Evolutionary conservation across 169 alveolate genomes (phyloP).

Genomic region (Amoebophrya sp.): DNA sequence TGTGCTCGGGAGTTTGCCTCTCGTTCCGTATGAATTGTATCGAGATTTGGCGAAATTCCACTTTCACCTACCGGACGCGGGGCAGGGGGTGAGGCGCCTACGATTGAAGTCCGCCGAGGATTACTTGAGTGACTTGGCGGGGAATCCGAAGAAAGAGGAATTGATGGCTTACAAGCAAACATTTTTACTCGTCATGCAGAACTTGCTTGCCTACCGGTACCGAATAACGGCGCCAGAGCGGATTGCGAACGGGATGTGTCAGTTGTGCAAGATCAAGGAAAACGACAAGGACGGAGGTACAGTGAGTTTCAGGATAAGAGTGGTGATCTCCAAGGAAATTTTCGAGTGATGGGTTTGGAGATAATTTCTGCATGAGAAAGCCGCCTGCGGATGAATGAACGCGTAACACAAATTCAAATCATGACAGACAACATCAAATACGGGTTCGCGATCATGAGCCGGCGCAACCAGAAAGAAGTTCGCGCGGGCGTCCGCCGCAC

Average conservation of each 20-base stretch:
- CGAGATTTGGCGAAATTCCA: background rate
- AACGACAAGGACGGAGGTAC: background rate
- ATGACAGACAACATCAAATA: no score
- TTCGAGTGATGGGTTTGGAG: no score
- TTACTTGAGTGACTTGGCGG: background rate
- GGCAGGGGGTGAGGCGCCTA: background rate
- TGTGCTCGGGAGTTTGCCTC: background rate
- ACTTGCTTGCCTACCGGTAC: constrained; percentile 11
- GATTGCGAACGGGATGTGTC: background rate
- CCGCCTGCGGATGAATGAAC: no score
- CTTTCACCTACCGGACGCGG: constrained; percentile 3
- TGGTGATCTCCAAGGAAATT: no score
- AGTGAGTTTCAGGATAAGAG: background rate
- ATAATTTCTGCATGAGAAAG: no score
- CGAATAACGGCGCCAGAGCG: background rate
- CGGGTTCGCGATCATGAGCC: constrained; percentile 15
- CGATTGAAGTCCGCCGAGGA: background rate
- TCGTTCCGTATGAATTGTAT: background rate
- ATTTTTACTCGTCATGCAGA: background rate
- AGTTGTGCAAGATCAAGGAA: background rate
- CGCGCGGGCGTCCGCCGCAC: background rate
- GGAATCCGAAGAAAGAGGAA: background rate
- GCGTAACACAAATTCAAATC: no score
- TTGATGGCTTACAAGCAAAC: background rate
- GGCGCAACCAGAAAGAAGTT: background rate